Evolutionary conservation across 176 grass and related monocot genomes (phyloP).

Genomic region (Saccharum officinarum): DNA sequence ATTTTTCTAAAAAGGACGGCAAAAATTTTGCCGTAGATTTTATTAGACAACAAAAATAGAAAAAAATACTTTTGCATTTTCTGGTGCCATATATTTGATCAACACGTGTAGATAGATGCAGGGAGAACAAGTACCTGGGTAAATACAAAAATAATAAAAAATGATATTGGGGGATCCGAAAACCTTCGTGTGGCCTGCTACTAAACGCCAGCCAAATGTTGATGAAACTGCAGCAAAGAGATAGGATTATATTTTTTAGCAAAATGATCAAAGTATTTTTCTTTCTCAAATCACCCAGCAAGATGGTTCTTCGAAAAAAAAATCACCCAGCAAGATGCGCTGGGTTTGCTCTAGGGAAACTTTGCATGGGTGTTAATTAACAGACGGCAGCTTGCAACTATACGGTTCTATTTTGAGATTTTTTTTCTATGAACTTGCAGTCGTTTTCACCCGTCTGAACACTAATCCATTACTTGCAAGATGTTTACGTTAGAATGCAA

Average conservation of each 20-base stretch:
- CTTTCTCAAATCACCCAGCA: background rate
- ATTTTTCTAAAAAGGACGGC: too few relatives aligned
- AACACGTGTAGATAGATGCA: background rate
- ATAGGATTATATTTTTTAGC: background rate
- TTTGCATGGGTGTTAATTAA: background rate
- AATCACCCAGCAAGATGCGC: too few relatives aligned
- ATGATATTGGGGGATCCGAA: too few relatives aligned
- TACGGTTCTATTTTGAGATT: background rate
- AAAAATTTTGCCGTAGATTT: too few relatives aligned
- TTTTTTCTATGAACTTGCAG: background rate
- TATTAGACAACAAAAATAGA: too few relatives aligned
- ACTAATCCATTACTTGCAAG: background rate
- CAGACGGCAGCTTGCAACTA: background rate
- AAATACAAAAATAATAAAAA: background rate
- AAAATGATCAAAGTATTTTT: background rate
- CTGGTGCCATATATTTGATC: conserved; percentile 32
- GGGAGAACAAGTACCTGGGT: background rate
- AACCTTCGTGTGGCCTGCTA: too few relatives aligned
- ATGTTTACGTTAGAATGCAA: background rate
- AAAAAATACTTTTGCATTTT: background rate
- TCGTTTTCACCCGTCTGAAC: background rate
- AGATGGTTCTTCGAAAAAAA: too few relatives aligned
- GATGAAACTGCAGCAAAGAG: background rate
- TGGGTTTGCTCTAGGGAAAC: background rate
- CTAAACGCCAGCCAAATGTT: background rate